These are phyloP conservation scores for Pneumocystis murina DNA, from an alignment of 1,139 yeast species.

Conservation along the genomic window DNA sequence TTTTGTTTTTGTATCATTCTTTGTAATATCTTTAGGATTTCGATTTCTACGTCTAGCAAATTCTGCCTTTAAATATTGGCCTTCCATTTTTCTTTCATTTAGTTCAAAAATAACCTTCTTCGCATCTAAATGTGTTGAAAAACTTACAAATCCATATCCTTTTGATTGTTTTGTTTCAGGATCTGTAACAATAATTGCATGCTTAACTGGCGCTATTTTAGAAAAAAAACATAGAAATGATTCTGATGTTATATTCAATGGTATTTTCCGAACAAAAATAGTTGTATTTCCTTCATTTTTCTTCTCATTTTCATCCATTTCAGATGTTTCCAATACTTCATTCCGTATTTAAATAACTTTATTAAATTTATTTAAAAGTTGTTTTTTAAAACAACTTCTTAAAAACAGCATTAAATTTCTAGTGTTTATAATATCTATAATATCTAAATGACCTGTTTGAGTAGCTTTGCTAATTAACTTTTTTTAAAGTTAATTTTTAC, in stretches of 20 bases:
- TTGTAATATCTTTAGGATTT: constrained; percentile 27
- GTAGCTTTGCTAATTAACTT: too few species aligned
- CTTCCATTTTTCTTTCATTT: constrained; percentile 51
- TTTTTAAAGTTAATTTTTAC: too few species aligned
- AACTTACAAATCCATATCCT: constrained; percentile 94
- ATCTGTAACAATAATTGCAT: constrained; percentile 83
- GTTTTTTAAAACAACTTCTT: too few species aligned
- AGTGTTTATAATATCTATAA: too few species aligned
- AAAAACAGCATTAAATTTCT: too few species aligned
- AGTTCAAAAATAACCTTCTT: constrained; percentile 54
- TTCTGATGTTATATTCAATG: constrained; percentile 65
- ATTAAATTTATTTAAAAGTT: too few species aligned
- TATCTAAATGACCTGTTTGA: too few species aligned
- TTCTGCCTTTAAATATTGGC: constrained; percentile 58
- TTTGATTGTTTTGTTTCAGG: constrained; percentile 51
- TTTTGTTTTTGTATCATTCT: constrained; percentile 14
- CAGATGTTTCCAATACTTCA: not conserved
- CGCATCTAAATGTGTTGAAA: constrained; percentile 75
- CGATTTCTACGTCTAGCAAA: constrained; percentile 87
- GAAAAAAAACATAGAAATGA: constrained; percentile 55
- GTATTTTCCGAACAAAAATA: constrained; percentile 71
- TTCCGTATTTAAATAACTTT: too few species aligned
- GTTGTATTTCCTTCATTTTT: constrained; percentile 17
- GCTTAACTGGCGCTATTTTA: constrained; percentile 85
- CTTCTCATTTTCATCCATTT: not conserved